Evolutionary conservation across 78 protist genomes (phyloP), one percentile per base, ranked within the genome.

Genomic region (Blattamonas nauphoetae): DNA sequence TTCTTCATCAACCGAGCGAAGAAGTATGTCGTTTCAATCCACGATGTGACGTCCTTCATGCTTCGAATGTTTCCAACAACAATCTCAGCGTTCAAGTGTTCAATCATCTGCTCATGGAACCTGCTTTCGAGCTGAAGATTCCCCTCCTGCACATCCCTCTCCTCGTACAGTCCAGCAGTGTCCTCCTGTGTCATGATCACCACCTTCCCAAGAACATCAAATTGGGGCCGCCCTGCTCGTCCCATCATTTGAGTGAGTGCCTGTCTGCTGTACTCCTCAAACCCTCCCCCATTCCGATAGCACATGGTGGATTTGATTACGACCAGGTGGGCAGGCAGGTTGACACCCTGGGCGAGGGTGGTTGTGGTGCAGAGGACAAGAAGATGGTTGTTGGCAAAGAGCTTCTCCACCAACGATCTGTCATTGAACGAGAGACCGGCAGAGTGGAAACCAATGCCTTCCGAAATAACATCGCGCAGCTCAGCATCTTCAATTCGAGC

Each of bases 81-180:
- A 0, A 92, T 41, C 41, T 92, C 94, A 0, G 94, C 92, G 78
- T 92, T 92, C 86, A 92, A 0, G 81, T 92, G 94, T 86, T 91
- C 93, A 6, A 90, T 1, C 87, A 89, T 0, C 34, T 3, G 0
- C 34, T 82, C 85, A 6, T 77, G 6, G 46, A 90, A 41, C 0
- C 1, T 0, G 78, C 91, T 87, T 78, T 90, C 92, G 35, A 90
- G 1, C 4, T 3, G 2, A 21, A 41, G 78, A 34, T 41, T 1
- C 81, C 4, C 3, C 77, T 64, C n/a, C 78, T 43, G 3, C 35
- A 1, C 64, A 85, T 3, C 5, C 34, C 77, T n/a, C 34, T 33
- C 1, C 80, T 77, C 41, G 1, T 0, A 45, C 4, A 34, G 44
- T 55, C 42, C 1, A 1, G 38, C 55, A 1, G 1, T 81, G 36